Evolutionary conservation across 1,139 yeast genomes (phyloP), one percentile per base, ranked within the genome.

Genomic region (Nakaseomyces kungkrabaensis): DNA sequence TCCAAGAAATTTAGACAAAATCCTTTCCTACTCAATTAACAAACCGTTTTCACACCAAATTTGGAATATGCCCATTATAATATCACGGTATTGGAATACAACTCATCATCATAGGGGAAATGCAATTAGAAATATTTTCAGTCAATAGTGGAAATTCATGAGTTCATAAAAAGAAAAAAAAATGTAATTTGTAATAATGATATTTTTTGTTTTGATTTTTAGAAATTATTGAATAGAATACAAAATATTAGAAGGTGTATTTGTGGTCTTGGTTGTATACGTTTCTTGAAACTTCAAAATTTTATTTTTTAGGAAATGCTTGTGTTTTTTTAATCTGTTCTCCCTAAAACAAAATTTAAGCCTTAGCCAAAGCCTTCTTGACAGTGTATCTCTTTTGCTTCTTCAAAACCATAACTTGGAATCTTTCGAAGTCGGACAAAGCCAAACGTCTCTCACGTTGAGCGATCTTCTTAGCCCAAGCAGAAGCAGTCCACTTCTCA

Each of bases 391-490:
- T 85, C 78, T 88, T 88, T 82, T 90, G 96, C 83, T 89, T 92
- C 86, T 86, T 90, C 75, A 88, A 84, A 67, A 88, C 94, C 74
- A 86, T 73, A 68, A 90, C 98, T 82, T 92, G 97, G 97, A 92
- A 92, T 84, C 99, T 90, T 81, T 92, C 97, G 70, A 92, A 92
- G 78, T 92, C 99, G 66, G 92, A 72, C 73, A 94, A 85, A 72
- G 84, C 78, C 68, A 94, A 75, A 82, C 98, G 87, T 76, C 83
- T 88, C 76, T 85, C 82, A 76, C 85, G 88, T 75, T 86, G 84
- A 71, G 95, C 96, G 70, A 92, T 84, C 81, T 88, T 89, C 86
- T 92, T 87, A 71, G 97, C 97, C 97, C 97, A 89, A 54, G 95
- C 72, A 63, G 97, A 79, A 68, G 85, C 78, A 66, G 85, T 82